Percentiles rank a stretch among this genome's conserved stretches.
phyloP scores from a whole-genome alignment of 768 basidiomycete species.

The Arthromyces matolae region DNA sequence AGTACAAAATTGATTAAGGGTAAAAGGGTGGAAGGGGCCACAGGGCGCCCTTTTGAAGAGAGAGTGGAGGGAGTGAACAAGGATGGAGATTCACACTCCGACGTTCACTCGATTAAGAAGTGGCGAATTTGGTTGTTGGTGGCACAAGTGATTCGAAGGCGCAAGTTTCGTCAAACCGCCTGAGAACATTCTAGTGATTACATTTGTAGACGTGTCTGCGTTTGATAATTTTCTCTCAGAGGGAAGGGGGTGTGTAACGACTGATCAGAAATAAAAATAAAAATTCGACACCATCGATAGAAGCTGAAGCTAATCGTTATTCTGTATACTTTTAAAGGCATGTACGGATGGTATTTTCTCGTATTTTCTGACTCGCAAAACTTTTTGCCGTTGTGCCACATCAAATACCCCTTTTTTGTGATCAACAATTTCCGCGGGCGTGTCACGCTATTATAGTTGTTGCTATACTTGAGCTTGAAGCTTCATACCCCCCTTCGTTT shows the following conservation, averaged over 20 bases:
- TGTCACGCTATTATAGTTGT: no score
- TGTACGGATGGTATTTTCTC: no score
- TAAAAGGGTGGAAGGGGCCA: constrained; percentile 17
- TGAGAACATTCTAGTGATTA: constrained; percentile 10
- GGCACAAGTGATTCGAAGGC: constrained; percentile 16
- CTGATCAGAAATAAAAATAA: not conserved
- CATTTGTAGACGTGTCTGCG: no score
- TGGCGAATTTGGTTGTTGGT: constrained; percentile 8
- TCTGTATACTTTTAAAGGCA: no score
- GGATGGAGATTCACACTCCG: constrained; percentile 42
- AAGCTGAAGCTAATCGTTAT: no score
- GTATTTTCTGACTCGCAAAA: not conserved
- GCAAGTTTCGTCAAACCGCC: constrained; percentile 6
- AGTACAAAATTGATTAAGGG: constrained; percentile 18
- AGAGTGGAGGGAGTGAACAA: constrained; percentile 37
- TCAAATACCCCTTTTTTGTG: constrained; percentile 13
- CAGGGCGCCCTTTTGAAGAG: constrained; percentile 26
- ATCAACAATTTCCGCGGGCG: no score
- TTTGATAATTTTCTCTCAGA: not conserved
- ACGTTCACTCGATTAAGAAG: constrained; percentile 19
- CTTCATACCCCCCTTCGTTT: not conserved
- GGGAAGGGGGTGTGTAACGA: not conserved
- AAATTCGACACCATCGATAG: not conserved
- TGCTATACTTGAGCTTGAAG: not conserved
- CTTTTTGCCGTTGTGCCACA: constrained; percentile 5